Percentiles rank a stretch among this genome's conserved stretches.
These are phyloP conservation scores for Marasmius sp. DNA, from an alignment of 1,284 basidiomycete species.

Conservation along the genomic window DNA sequence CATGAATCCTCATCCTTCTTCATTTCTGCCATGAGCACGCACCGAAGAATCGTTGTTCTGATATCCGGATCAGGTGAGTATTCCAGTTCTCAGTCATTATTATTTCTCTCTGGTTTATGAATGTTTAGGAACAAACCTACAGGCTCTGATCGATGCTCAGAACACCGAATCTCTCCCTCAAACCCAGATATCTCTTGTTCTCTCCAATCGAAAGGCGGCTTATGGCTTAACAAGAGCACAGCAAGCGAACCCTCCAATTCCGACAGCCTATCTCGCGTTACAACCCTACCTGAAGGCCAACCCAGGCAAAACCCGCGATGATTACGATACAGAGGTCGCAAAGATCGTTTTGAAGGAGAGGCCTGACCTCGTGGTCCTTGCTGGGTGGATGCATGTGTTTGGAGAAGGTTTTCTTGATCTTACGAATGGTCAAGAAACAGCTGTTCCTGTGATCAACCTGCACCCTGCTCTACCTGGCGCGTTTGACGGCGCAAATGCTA, in stretches of 20 bases:
- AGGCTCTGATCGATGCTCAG: constrained; percentile 91
- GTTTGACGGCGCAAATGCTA: constrained; percentile 92
- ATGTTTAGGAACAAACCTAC: constrained; percentile 84
- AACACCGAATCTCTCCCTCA: constrained; percentile 66
- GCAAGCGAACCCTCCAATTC: constrained; percentile 71
- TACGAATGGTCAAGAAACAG: constrained; percentile 40
- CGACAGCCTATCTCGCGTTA: constrained; percentile 82
- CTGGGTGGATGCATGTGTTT: constrained; percentile 98
- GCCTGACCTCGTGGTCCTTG: constrained; percentile 90
- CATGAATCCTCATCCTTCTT: neutral
- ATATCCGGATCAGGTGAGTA: constrained; percentile 76
- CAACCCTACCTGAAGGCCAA: constrained; percentile 82
- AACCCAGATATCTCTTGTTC: constrained; percentile 75
- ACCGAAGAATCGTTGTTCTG: constrained; percentile 43
- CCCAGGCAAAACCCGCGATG: constrained; percentile 72
- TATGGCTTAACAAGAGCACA: constrained; percentile 85
- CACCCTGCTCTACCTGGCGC: constrained; percentile 95
- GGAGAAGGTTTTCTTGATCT: constrained; percentile 55
- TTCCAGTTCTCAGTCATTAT: constrained; percentile 6
- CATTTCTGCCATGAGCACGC: neutral
- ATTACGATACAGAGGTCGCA: constrained; percentile 89
- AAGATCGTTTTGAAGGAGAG: constrained; percentile 58
- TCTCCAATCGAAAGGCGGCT: constrained; percentile 92
- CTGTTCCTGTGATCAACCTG: constrained; percentile 91
- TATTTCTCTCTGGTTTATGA: constrained; percentile 20